Conservation (phyloP, 2,329 filamentous ascomycete genomes). For the Phoma sp. region DNA sequence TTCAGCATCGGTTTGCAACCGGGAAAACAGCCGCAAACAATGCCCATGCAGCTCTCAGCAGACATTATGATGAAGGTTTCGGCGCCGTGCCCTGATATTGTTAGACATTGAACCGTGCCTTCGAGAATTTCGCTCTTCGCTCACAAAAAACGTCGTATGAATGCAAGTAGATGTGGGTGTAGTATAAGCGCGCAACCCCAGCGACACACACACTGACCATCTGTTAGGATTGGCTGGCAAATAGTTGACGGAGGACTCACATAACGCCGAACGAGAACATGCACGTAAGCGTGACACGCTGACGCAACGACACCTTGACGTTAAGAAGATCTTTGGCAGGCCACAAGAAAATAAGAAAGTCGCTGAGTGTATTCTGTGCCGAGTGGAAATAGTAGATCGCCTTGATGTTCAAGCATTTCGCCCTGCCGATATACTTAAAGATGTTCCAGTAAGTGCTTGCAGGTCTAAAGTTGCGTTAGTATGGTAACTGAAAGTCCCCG, state of each 20-base stretch:
- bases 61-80: constrained; percentile 35
- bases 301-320: constrained; percentile 34
- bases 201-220: constrained; percentile 44
- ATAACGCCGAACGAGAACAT: constrained; percentile 43
- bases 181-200: constrained; percentile 40
- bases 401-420: constrained; percentile 33
- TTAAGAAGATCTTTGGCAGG: constrained; percentile 36
- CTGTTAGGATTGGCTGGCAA: constrained; percentile 8
- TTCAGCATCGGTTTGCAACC: constrained; percentile 43
- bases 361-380: constrained; percentile 36
- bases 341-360: constrained; percentile 44
- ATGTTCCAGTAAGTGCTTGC: constrained; percentile 35
- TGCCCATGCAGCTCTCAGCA: constrained; percentile 38
- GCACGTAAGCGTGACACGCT: constrained; percentile 36
- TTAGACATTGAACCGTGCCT: background rate
- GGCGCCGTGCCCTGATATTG: constrained; percentile 31
- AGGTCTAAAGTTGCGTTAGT: constrained; percentile 16
- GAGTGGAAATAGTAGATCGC: constrained; percentile 34
- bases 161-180: constrained; percentile 32
- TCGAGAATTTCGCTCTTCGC: background rate
- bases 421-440: constrained; percentile 27
- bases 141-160: constrained; percentile 39
- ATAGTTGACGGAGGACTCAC: constrained; percentile 9
- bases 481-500: fast-evolving
- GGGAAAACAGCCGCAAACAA: constrained; percentile 42